Percentiles rank a stretch among this genome's conserved stretches.
Evolutionary conservation across 371 early-diverging fungal genomes (phyloP).

Genomic region (Lichtheimia ornata): DNA sequence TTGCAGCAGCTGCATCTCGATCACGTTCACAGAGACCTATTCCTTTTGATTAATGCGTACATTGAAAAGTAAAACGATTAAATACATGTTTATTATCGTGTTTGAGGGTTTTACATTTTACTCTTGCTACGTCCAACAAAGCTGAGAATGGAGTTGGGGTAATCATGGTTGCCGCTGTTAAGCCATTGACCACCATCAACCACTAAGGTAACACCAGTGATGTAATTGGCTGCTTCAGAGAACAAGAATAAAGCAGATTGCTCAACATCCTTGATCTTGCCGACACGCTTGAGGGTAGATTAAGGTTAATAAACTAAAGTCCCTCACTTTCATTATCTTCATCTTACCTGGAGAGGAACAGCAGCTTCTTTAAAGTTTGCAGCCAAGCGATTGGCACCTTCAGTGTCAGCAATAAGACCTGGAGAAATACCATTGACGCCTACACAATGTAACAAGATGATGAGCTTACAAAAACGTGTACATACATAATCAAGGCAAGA

Average conservation of each 20-base stretch:
- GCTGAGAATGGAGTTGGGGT: slow-evolving; percentile 25
- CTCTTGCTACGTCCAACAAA: slow-evolving; percentile 2
- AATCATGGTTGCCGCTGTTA: slow-evolving; percentile 21
- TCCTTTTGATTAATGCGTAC: slow-evolving; percentile 54
- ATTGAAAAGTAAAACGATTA: not conserved
- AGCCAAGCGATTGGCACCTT: slow-evolving; percentile 14
- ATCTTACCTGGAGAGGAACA: slow-evolving; percentile 40
- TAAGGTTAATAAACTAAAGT: no score
- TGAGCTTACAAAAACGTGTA: not conserved
- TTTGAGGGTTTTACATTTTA: not conserved
- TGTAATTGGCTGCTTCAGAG: slow-evolving; percentile 62
- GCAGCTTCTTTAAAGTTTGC: slow-evolving; percentile 24
- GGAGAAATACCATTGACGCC: slow-evolving; percentile 44
- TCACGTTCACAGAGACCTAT: slow-evolving; percentile 34
- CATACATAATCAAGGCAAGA: not conserved
- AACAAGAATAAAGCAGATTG: slow-evolving; percentile 72
- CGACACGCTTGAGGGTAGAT: slow-evolving; percentile 39
- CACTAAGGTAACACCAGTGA: slow-evolving; percentile 63
- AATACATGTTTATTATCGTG: not conserved
- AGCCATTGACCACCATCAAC: slow-evolving; percentile 78
- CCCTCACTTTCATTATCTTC: not conserved
- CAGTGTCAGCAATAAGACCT: slow-evolving; percentile 39
- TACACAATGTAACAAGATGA: not conserved
- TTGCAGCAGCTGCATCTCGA: slow-evolving; percentile 75
- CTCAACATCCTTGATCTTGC: slow-evolving; percentile 69